Base-by-base conservation (phyloP, 352 stramenopile genomes). In the Saprolegnia parasitica region DNA sequence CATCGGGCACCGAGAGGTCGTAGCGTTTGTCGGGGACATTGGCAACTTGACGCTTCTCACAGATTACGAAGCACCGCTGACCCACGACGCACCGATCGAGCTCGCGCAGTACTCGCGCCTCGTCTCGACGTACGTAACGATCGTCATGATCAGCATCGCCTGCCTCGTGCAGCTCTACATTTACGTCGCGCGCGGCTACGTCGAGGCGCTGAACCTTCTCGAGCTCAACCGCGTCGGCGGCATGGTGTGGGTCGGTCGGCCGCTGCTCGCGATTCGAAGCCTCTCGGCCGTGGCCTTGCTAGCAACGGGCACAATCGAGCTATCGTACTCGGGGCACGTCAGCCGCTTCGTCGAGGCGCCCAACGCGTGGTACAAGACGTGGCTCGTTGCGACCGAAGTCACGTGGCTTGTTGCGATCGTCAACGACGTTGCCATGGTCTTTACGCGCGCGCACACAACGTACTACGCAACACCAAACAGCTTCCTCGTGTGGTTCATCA, bases 371-470 rank as follows among this genome's bases (percentile, higher is more conserved):
- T 67, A 67, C 40, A 67, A 56, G n/a, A 67, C 49, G 16, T 23
- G 18, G 21, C 21, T 67, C 15, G 61, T 39, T 29, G 61, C 61
- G 13, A 58, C 10, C 32, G 61, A 67, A 67, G 40, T 67, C 49
- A 56, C 61, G 26, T 67, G 61, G 61, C 26, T 67, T 46, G 61
- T 56, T 1, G 20, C 45, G 0, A n/a, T 67, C n/a, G 61, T 67
- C 15, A 67, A 67, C 40, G 61, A 67, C 49, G 42, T 67, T 5
- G 61, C 20, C 0, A 16, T 67, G 20, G 61, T 56, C 16, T 46
- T 67, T 6, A 67, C 61, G 32, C 37, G 42, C 24, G 61, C 56
- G 21, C 40, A 67, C 61, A 56, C 61, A 29, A 13, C 20, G 13
- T 46, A 56, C 13, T 56, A 56, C 21, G 61, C 23, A 1, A 40